Percentiles rank a stretch among this genome's conserved stretches.
Conservation (phyloP, 208 protist genomes). For the Porcisia deanei region DNA sequence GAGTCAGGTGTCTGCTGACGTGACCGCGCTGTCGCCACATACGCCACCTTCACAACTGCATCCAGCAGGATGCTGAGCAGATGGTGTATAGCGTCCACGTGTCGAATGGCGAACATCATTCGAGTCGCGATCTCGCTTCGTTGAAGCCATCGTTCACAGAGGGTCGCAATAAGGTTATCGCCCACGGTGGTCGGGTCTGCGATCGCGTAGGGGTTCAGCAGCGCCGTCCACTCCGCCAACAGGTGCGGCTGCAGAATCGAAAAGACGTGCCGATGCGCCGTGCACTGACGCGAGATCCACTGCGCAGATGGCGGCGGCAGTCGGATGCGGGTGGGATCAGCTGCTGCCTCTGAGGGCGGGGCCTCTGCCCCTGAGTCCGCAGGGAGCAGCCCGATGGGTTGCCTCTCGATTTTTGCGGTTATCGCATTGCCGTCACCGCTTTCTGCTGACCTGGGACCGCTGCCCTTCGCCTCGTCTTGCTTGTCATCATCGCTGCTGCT, state of each 20-base stretch:
- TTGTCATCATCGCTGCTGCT: not conserved
- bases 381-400: not conserved
- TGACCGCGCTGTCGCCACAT: conserved; percentile 30
- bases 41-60: conserved; percentile 52
- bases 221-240: conserved; percentile 11
- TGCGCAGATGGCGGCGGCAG: conserved; percentile 37
- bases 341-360: conserved; percentile 1
- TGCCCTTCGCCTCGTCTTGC: not conserved
- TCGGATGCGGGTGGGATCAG: not conserved
- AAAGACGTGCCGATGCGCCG: conserved; percentile 47
- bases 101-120: conserved; percentile 76
- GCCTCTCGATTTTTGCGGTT: not conserved
- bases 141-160: conserved; percentile 22
- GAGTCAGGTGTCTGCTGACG: not conserved
- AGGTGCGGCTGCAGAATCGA: conserved; percentile 23
- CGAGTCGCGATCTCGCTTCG: conserved; percentile 43
- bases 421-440: not conserved
- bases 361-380: not conserved
- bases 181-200: conserved; percentile 1
- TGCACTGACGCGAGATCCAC: conserved; percentile 62
- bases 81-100: conserved; percentile 56
- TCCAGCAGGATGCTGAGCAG: conserved; percentile 76
- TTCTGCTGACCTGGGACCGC: not conserved
- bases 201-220: conserved; percentile 24
- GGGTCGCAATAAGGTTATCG: not conserved